Conservation (phyloP, 2,329 filamentous ascomycete genomes). For the Fusarium sp. region DNA sequence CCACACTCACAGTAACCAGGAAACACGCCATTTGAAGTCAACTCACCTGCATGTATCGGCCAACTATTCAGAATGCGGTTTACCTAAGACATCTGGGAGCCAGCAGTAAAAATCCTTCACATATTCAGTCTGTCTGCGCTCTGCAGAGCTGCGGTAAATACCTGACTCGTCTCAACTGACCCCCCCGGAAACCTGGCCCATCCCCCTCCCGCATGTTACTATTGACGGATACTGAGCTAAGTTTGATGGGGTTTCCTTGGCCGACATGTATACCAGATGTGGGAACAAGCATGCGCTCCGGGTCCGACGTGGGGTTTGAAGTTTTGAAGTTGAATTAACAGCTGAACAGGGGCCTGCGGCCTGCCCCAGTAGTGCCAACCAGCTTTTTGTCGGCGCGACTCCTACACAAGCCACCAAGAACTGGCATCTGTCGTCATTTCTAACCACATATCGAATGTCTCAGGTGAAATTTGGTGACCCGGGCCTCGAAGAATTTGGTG, state of each 20-base stretch:
- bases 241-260: constrained; percentile 7
- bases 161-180: constrained; percentile 34
- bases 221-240: constrained; percentile 14
- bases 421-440: constrained; percentile 30
- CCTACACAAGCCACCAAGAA: constrained; percentile 3
- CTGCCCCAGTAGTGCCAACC: constrained; percentile 13
- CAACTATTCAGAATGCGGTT: constrained; percentile 4
- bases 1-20: background rate
- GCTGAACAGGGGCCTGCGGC: constrained; percentile 29
- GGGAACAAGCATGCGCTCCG: constrained; percentile 11
- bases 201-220: constrained; percentile 19
- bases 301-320: constrained; percentile 17
- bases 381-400: background rate
- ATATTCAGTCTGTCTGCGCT: constrained; percentile 1
- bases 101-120: constrained; percentile 5
- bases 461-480: constrained; percentile 37
- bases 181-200: too few species aligned
- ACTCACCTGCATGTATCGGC: background rate
- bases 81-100: constrained; percentile 13
- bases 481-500: constrained; percentile 15
- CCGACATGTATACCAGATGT: constrained; percentile 2
- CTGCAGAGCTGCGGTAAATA: constrained; percentile 8
- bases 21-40: background rate
- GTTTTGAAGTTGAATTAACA: background rate
- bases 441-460: constrained; percentile 35